Percentiles rank a stretch among this genome's conserved stretches.
Conservation (phyloP, 75 land plant genomes). For the Ceratopteris richardii region DNA sequence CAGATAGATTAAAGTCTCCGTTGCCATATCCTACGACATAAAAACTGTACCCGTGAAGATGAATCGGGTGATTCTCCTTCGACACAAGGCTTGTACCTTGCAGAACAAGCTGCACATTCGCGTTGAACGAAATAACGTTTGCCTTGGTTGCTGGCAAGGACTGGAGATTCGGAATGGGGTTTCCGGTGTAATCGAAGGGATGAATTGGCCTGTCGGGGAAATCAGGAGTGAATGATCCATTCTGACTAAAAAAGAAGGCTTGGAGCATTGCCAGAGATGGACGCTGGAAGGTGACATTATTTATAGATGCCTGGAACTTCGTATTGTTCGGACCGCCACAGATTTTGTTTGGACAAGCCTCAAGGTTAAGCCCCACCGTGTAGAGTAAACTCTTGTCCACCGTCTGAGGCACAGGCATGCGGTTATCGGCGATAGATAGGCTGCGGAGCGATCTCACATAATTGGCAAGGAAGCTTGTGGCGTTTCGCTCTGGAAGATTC, state of each 20-base stretch:
- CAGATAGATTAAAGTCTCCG: conserved; percentile 40
- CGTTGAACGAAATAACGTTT: conserved; percentile 17
- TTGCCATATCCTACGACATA: conserved; percentile 44
- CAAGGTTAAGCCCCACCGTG: conserved; percentile 33
- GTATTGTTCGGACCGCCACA: conserved; percentile 18
- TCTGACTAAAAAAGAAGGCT: conserved; percentile 37
- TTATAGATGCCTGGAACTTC: conserved; percentile 36
- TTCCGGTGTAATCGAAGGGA: conserved; percentile 22
- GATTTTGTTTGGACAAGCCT: conserved; percentile 16
- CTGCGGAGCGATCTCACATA: conserved; percentile 12
- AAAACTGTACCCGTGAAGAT: conserved; percentile 61
- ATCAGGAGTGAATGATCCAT: conserved; percentile 19
- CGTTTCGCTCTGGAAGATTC: conserved; percentile 25
- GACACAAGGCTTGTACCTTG: conserved; percentile 43
- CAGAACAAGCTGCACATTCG: conserved; percentile 49
- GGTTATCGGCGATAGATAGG: conserved; percentile 9
- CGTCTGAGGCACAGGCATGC: conserved; percentile 22
- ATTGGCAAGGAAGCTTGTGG: conserved; percentile 12
- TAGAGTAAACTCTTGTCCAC: conserved; percentile 41
- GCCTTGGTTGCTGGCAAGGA: conserved; percentile 39
- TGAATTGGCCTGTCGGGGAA: conserved; percentile 33
- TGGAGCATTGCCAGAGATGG: conserved; percentile 25
- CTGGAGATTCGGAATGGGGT: conserved; percentile 7
- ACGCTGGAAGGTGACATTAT: conserved; percentile 34
- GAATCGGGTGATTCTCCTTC: conserved; percentile 57